Percentiles rank a stretch among this genome's conserved stretches.
Conservation (phyloP, 495 filamentous ascomycete species). For the Bathelium albidoporum region DNA sequence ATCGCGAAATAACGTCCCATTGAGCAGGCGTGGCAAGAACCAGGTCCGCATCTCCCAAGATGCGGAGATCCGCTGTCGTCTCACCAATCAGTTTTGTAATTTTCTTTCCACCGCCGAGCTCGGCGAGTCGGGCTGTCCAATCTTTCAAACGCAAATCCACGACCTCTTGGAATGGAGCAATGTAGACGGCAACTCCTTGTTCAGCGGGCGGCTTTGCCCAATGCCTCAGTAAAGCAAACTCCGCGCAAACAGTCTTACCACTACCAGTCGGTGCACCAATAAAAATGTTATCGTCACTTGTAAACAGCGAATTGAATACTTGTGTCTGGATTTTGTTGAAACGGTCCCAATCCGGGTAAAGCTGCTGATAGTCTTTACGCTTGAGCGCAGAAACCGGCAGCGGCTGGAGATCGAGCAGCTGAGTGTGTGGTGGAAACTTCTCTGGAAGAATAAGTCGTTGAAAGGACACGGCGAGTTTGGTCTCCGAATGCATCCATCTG, state of each 20-base stretch:
- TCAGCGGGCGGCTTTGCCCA: slow-evolving; percentile 55
- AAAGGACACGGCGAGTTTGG: slow-evolving; percentile 86
- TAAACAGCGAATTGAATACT: slow-evolving; percentile 84
- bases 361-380: slow-evolving; percentile 63
- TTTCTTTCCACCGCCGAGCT: slow-evolving; percentile 73
- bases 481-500: slow-evolving; percentile 96
- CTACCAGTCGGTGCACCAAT: slow-evolving; percentile 82
- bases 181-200: slow-evolving; percentile 74
- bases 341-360: slow-evolving; percentile 76
- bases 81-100: slow-evolving; percentile 93
- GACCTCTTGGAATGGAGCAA: slow-evolving; percentile 92
- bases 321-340: slow-evolving; percentile 99
- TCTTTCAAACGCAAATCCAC: slow-evolving; percentile 70
- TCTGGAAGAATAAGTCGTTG: slow-evolving; percentile 88
- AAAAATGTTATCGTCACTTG: slow-evolving; percentile 85
- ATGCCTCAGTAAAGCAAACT: slow-evolving; percentile 81
- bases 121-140: slow-evolving; percentile 68
- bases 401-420: slow-evolving; percentile 79
- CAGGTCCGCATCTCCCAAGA: slow-evolving; percentile 80
- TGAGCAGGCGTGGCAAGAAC: slow-evolving; percentile 87
- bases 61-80: slow-evolving; percentile 79
- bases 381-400: slow-evolving; percentile 82
- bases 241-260: slow-evolving; percentile 93
- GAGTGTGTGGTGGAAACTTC: slow-evolving; percentile 90
- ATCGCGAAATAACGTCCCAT: slow-evolving; percentile 91